Percentiles rank a stretch among this genome's conserved stretches.
Conservation (phyloP, 208 protist genomes). For the Herpetomonas muscarum region DNA sequence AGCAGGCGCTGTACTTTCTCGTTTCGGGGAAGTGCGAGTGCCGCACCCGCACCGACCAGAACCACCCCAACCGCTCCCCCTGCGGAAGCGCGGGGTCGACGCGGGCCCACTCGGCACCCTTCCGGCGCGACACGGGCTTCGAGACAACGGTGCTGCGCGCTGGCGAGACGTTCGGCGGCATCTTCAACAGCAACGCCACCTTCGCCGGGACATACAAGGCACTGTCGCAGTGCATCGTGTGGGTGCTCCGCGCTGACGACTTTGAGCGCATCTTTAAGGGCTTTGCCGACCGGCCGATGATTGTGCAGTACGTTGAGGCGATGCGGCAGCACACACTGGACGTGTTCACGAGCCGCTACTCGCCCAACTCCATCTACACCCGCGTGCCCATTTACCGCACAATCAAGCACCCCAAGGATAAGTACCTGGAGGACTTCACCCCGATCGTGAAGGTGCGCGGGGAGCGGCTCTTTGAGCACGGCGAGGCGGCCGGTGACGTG, state of each 20-base stretch:
- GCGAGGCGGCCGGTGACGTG: slow-evolving; percentile 56
- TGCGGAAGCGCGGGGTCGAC: too few species aligned
- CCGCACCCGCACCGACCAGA: slow-evolving; percentile 23
- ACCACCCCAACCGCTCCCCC: too few species aligned
- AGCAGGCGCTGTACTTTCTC: slow-evolving; percentile 71
- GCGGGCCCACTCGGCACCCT: not conserved
- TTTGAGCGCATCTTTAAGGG: slow-evolving; percentile 64
- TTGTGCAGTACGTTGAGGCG: slow-evolving; percentile 37
- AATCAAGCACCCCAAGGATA: slow-evolving; percentile 23
- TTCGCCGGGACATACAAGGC: slow-evolving; percentile 61
- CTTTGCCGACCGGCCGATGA: slow-evolving; percentile 58
- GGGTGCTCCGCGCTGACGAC: slow-evolving; percentile 41
- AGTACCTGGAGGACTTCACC: slow-evolving; percentile 64
- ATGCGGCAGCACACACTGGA: slow-evolving; percentile 43
- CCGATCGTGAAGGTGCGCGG: slow-evolving; percentile 63
- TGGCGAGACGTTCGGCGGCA: slow-evolving; percentile 66
- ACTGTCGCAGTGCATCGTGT: slow-evolving; percentile 78
- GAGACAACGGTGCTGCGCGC: slow-evolving; percentile 26
- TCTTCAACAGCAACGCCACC: slow-evolving; percentile 55
- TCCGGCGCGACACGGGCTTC: not conserved
- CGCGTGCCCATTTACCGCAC: slow-evolving; percentile 82
- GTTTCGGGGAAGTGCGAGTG: slow-evolving; percentile 72
- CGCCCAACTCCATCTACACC: slow-evolving; percentile 30
- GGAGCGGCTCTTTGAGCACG: slow-evolving; percentile 73
- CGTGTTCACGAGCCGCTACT: slow-evolving; percentile 37